A percentile compares a stretch with the other conserved stretches of the same genome.
Evolutionary conservation across 176 grass and related monocot species (phyloP).

Genomic region (Pharus latifolius): DNA sequence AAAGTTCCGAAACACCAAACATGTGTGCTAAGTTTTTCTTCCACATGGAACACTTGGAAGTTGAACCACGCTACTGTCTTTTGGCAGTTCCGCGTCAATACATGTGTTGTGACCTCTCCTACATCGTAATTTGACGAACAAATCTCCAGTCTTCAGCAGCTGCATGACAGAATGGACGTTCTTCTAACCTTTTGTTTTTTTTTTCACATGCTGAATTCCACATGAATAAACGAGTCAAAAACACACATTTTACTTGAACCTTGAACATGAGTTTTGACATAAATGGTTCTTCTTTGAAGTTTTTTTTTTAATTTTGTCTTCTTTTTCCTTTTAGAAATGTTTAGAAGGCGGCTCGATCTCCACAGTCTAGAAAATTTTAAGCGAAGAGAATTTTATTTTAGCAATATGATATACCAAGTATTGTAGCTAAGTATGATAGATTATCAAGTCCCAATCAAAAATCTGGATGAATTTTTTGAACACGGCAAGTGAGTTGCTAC

Average conservation of each 20-base stretch:
- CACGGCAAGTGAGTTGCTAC: neutral
- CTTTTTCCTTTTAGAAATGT: too few species aligned
- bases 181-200: neutral
- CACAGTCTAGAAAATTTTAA: too few species aligned
- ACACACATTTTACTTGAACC: neutral
- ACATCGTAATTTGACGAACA: too few species aligned
- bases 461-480: neutral
- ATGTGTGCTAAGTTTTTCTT: neutral
- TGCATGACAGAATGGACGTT: neutral
- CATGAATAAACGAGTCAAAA: neutral
- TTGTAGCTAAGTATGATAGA: too few species aligned
- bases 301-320: too few species aligned
- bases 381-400: too few species aligned
- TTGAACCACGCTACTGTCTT: too few species aligned
- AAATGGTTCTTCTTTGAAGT: neutral
- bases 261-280: constrained; percentile 24
- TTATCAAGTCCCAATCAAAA: neutral
- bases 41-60: neutral
- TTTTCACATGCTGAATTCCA: neutral
- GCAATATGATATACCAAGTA: neutral
- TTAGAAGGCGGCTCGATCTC: too few species aligned
- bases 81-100: constrained; percentile 20
- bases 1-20: neutral
- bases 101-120: constrained; percentile 19
- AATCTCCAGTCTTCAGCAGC: neutral